Conservation (phyloP, 345 rosid species). For the Murraya koenigii region DNA sequence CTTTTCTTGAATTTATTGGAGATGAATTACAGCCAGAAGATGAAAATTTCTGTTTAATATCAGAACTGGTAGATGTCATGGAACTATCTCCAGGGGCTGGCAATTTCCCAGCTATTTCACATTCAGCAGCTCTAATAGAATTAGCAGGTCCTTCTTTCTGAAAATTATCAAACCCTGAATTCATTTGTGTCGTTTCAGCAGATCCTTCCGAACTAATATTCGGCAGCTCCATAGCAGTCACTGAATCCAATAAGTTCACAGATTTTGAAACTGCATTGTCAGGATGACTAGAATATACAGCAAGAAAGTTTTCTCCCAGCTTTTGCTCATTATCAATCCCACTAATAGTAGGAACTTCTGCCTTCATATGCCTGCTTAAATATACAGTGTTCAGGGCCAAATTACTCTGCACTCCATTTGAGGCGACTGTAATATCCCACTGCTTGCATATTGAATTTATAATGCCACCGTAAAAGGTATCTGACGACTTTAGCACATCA, state of each 20-base stretch:
- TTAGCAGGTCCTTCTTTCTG: constrained; percentile 31
- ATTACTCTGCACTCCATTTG: constrained; percentile 35
- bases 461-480: constrained; percentile 45
- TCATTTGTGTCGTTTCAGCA: constrained; percentile 54
- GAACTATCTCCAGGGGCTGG: constrained; percentile 22
- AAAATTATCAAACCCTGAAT: constrained; percentile 35
- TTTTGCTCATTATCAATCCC: constrained; percentile 33
- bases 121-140: constrained; percentile 20
- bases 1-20: constrained; percentile 28
- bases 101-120: constrained; percentile 21
- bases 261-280: constrained; percentile 25
- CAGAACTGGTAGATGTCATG: constrained; percentile 35
- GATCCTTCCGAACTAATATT: constrained; percentile 57
- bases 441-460: constrained; percentile 57
- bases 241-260: constrained; percentile 32
- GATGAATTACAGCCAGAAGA: constrained; percentile 25
- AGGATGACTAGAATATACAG: constrained; percentile 37
- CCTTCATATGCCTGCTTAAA: constrained; percentile 29
- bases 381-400: constrained; percentile 33
- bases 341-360: constrained; percentile 29
- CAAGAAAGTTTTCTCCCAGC: constrained; percentile 34
- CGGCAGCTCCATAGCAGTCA: constrained; percentile 32
- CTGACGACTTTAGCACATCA: constrained; percentile 65
- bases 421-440: constrained; percentile 50
- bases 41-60: constrained; percentile 34